phyloP scores from a whole-genome alignment of 257 asterid species.

The Solanum arcanum region DNA sequence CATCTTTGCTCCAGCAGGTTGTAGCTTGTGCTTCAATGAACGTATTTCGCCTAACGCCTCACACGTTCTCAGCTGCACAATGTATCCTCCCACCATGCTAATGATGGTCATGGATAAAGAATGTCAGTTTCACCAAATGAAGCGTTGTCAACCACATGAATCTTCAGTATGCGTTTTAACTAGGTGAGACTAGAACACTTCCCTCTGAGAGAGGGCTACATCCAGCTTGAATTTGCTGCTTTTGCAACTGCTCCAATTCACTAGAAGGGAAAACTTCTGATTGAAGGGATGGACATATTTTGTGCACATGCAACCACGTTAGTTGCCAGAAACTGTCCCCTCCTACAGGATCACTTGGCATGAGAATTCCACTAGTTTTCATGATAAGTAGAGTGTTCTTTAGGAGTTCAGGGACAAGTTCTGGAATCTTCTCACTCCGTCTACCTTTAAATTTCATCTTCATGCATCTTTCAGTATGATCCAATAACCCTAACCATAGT shows the following conservation, averaged over 20 bases:
- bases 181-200: conserved; percentile 41
- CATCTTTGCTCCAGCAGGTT: background rate
- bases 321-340: conserved; percentile 75
- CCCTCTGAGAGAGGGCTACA: conserved; percentile 17
- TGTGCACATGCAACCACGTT: conserved; percentile 72
- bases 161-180: conserved; percentile 47
- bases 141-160: background rate
- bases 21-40: background rate
- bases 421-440: conserved; percentile 69
- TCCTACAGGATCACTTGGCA: conserved; percentile 42
- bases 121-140: background rate
- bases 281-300: conserved; percentile 59
- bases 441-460: conserved; percentile 65
- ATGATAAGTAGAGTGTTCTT: conserved; percentile 70
- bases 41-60: background rate
- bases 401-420: conserved; percentile 80
- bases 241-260: conserved; percentile 51
- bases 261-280: conserved; percentile 52
- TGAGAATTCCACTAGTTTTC: conserved; percentile 62
- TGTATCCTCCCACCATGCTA: background rate
- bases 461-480: conserved; percentile 46
- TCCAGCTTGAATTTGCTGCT: conserved; percentile 27
- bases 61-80: background rate
- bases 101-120: background rate
- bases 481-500: conserved; percentile 55